Evolutionary conservation across 192 early-diverging fungal species (phyloP).

Genomic region (Lunasporangiospora selenospora): DNA sequence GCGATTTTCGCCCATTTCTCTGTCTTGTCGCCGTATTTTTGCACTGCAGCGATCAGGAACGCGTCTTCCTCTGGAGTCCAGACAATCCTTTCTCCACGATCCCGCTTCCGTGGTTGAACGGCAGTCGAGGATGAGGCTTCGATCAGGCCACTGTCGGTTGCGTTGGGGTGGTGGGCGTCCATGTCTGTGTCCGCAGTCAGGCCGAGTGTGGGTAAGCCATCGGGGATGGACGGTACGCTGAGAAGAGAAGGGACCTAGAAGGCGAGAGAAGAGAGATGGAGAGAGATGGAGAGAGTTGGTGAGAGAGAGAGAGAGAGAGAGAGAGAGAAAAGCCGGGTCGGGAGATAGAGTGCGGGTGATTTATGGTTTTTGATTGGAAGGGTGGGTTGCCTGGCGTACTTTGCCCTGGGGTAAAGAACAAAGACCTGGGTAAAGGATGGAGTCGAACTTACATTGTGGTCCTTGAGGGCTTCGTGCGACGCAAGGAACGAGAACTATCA

Average conservation of each 20-base stretch:
- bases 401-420: too few relatives aligned
- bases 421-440: too few relatives aligned
- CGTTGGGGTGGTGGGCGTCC: constrained; percentile 21
- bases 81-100: constrained; percentile 42
- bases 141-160: too few relatives aligned
- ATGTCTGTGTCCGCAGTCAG: constrained; percentile 24
- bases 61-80: constrained; percentile 88
- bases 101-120: constrained; percentile 23
- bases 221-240: constrained; percentile 13
- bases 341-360: constrained; percentile 6
- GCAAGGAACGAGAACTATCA: background rate
- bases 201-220: constrained; percentile 19
- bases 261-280: background rate
- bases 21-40: constrained; percentile 73
- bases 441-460: too few relatives aligned
- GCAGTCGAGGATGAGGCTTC: constrained; percentile 24
- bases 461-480: too few relatives aligned
- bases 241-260: constrained; percentile 25
- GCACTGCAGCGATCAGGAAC: constrained; percentile 74
- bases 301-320: background rate
- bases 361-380: constrained; percentile 16
- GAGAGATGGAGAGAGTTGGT: constrained; percentile 4
- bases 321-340: background rate
- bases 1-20: constrained; percentile 85
- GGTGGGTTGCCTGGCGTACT: too few relatives aligned